Evolutionary conservation across 192 early-diverging fungal genomes (phyloP), one percentile per base, ranked within the genome.

Genomic region (Entomortierella parvispora): DNA sequence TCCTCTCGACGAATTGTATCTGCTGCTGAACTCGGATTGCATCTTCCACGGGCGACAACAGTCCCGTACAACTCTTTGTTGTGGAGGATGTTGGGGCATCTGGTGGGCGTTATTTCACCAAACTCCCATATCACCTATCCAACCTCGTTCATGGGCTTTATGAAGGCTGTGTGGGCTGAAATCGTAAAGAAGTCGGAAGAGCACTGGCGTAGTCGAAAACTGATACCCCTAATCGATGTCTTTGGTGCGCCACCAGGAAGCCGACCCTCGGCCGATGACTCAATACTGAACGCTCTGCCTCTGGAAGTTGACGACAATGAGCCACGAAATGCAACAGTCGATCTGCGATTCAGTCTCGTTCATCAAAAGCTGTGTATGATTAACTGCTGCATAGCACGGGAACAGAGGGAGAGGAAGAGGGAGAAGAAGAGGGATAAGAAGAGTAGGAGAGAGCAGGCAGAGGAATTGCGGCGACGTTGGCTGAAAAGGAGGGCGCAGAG

Each of bases 341-440:
- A 93, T 62, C 68, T 94, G 28, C 69, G 82, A 11, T 92, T 85
- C 54, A 86, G 86, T 58, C 69, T 92, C 25, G 55, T 89, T 1
- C 83, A 92, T 68, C 91, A 93, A 80, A 94, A 93, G 49, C 74
- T 94, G 4, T 85, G 88, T 45, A 93, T 94, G 92, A 71, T 94
- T 51, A 94, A 94, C 72, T 92, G 90, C 68, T 94, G 93, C 71
- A 82, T 90, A 26, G 68, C 72, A n/a, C 81, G 89, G 7, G 69
- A 66, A 4, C 32, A 28, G 42, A 34, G 9, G 45, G 42, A 4
- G 9, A 58, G 28, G 55, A 58, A 25, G 51, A 53, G 15, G 17
- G 15, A 5, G 28, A 25, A 18, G 15, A 15, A 0, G 28, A 25
- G n/a, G 55, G 40, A 25, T 37, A 28, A 33, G 28, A 81, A 6